Conservation (phyloP, 73 alveolate genomes). For the Uronychia setigera region DNA sequence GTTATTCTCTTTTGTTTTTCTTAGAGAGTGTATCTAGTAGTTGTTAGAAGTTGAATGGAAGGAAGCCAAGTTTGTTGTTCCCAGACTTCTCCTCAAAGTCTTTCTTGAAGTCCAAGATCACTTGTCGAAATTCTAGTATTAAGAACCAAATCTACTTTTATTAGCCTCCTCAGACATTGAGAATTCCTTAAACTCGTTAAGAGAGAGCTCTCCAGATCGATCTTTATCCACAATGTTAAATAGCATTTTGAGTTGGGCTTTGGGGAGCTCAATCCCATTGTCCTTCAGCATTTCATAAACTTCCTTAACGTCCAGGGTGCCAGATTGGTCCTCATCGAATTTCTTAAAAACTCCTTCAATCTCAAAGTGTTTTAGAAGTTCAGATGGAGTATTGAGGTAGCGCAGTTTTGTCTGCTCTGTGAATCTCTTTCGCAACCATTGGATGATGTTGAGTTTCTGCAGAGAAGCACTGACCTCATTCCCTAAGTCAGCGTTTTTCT, state of each 20-base stretch:
- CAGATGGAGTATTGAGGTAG: conserved; percentile 37
- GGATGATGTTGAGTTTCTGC: too few relatives aligned
- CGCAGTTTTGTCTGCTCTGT: conserved; percentile 22
- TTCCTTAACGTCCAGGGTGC: conserved; percentile 13
- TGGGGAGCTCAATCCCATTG: conserved; percentile 15
- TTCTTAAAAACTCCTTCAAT: conserved; percentile 34
- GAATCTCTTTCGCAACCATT: conserved; percentile 53
- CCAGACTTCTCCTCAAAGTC: background rate
- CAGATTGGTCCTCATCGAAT: conserved; percentile 47
- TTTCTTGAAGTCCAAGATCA: background rate
- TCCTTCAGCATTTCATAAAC: background rate
- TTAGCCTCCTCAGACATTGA: conserved; percentile 19
- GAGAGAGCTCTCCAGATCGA: conserved; percentile 20
- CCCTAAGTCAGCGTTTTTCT: too few relatives aligned
- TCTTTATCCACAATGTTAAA: conserved; percentile 25
- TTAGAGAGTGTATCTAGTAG: background rate
- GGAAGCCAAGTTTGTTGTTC: background rate
- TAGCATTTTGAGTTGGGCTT: background rate
- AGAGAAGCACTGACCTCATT: too few relatives aligned
- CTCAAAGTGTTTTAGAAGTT: conserved; percentile 33
- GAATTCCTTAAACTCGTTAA: conserved; percentile 23
- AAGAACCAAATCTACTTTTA: background rate
- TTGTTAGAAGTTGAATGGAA: background rate
- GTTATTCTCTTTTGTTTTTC: background rate
- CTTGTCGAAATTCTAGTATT: background rate